Evolutionary conservation across 2,329 filamentous ascomycete species (phyloP).

Genomic region (Alternaria novae-zelandiae): DNA sequence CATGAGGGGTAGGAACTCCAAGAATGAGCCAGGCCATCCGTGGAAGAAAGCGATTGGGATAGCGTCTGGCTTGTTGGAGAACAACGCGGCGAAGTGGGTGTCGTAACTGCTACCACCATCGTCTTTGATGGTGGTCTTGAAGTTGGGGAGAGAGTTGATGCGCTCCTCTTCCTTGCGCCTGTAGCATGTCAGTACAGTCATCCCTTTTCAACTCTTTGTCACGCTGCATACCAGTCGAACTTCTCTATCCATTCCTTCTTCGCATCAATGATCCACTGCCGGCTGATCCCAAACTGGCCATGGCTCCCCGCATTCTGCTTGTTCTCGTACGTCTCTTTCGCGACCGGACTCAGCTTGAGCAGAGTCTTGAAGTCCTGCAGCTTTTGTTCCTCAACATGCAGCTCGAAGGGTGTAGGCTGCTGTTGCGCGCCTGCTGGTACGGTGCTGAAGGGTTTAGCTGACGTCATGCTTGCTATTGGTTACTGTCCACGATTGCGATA

Average conservation of each 20-base stretch:
- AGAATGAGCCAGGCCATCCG: conserved; percentile 62
- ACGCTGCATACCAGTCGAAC: conserved; percentile 44
- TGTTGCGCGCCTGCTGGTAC: conserved; percentile 22
- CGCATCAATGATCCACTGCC: conserved; percentile 37
- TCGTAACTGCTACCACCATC: conserved; percentile 45
- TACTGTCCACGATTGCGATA: neutral
- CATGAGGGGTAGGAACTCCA: conserved; percentile 63
- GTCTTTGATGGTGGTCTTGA: conserved; percentile 52
- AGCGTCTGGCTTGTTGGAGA: conserved; percentile 58
- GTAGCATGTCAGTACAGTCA: neutral
- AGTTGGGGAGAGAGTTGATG: conserved; percentile 61
- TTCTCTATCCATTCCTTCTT: conserved; percentile 38
- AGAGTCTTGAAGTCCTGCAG: conserved; percentile 39
- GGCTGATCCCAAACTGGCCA: conserved; percentile 39
- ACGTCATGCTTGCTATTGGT: conserved; percentile 15
- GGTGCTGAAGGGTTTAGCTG: conserved; percentile 22
- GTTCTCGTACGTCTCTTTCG: conserved; percentile 42
- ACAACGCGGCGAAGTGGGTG: conserved; percentile 63
- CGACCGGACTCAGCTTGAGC: conserved; percentile 36
- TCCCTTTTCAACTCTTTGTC: neutral
- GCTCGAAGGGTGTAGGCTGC: conserved; percentile 30
- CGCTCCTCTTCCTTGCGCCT: conserved; percentile 49
- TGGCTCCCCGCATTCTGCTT: conserved; percentile 30
- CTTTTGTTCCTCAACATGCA: conserved; percentile 36
- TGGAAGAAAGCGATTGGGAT: conserved; percentile 61